Base-by-base conservation (phyloP, 148 eudicot genomes). In the Silene latifolia region DNA sequence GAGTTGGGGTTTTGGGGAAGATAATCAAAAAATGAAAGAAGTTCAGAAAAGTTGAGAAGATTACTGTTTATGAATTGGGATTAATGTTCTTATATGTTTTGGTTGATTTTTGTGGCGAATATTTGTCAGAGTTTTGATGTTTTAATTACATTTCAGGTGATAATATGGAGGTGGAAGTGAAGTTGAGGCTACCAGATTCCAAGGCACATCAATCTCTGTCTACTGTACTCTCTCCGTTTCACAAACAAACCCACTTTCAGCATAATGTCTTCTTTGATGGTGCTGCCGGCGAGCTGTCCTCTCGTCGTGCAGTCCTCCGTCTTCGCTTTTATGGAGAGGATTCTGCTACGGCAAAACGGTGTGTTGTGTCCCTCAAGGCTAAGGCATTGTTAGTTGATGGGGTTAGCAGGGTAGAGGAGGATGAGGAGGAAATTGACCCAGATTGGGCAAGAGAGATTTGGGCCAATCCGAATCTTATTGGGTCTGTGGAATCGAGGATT, bases 121-220 rank as follows among this genome's bases (percentile, higher is more conserved):
- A 13, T 21, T 13, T 39, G 4, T 5, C 14, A 61, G 35, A 59
- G 39, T 11, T 64, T 62, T 35, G 47, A 24, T 17, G 7, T 21
- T 76, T 32, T 14, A 54, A 58, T 19, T 5, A 66, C 57, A 14
- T 56, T n/a, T 21, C 25, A 68, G 42, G 51, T 81, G 3, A 60
- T 20, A n/a, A 67, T 59, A 90, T 92, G 93, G 98, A 90, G 71
- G 83, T 92, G n/a, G 98, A 92, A 80, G 93, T 92, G 46, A 92
- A 92, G 85, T 77, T 92, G 63, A 85, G 91, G 27, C 78, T 92
- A 39, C 88, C 87, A 15, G 44, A 85, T 78, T 77, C 87, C 56
- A 18, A 74, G 8, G 80, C 86, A 53, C 91, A 85, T 74, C 82
- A 86, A 59, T 78, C 77, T 29, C 78, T 90, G 11, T 83, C 85